Percentiles rank a stretch among this genome's conserved stretches.
phyloP scores from a whole-genome alignment of 495 filamentous ascomycete genomes.

The Penicillium psychrofluorescens region DNA sequence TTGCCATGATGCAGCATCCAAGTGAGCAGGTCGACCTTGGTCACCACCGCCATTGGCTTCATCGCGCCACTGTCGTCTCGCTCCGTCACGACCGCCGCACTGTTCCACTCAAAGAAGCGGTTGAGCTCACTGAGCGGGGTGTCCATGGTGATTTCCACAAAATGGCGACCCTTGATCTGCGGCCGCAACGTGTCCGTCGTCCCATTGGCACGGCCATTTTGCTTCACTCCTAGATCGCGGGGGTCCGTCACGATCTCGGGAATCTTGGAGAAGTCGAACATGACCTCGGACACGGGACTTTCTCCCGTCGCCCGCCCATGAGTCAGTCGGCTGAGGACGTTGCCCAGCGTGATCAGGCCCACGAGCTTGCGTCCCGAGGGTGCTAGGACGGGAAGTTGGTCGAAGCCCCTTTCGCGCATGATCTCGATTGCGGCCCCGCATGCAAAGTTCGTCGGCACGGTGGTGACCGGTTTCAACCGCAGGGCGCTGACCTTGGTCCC shows the following conservation, averaged over 20 bases:
- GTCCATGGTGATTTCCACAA: slow-evolving; percentile 88
- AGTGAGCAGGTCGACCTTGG: slow-evolving; percentile 91
- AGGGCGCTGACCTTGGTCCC: slow-evolving; percentile 72
- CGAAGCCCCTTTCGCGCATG: slow-evolving; percentile 95
- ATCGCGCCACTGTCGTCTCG: slow-evolving; percentile 47
- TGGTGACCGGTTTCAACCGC: slow-evolving; percentile 85
- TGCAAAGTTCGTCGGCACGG: slow-evolving; percentile 56
- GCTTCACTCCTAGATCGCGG: slow-evolving; percentile 42
- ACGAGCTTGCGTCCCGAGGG: slow-evolving; percentile 63
- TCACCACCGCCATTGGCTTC: slow-evolving; percentile 84
- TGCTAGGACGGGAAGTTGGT: slow-evolving; percentile 86
- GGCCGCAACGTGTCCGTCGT: slow-evolving; percentile 3
- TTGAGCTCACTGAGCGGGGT: slow-evolving; percentile 78
- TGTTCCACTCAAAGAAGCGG: slow-evolving; percentile 96
- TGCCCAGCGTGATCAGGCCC: slow-evolving; percentile 88
- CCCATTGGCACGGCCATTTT: slow-evolving; percentile 2
- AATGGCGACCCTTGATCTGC: slow-evolving; percentile 51
- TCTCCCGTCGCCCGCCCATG: slow-evolving; percentile 65
- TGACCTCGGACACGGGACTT: slow-evolving; percentile 75
- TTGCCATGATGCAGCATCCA: slow-evolving; percentile 75
- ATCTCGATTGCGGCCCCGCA: slow-evolving; percentile 87
- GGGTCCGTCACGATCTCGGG: slow-evolving; percentile 85
- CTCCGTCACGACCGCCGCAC: slow-evolving; percentile 88
- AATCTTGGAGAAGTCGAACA: slow-evolving; percentile 89
- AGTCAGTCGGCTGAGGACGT: slow-evolving; percentile 84